phyloP scores from a whole-genome alignment of 306 rosid species.

The Trifolium fragiferum region DNA sequence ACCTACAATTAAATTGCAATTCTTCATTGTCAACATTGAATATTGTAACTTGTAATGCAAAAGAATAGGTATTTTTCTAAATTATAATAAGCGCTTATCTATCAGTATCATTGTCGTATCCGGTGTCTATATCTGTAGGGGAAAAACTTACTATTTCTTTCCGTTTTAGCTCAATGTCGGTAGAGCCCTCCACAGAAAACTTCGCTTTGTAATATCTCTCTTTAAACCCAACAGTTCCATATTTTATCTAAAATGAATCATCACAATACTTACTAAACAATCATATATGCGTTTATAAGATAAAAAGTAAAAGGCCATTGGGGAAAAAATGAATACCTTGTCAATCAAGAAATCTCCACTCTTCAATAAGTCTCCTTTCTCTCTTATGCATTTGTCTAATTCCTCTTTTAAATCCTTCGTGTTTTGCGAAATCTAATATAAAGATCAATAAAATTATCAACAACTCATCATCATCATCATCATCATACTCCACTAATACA shows the following conservation, averaged over 20 bases:
- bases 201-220: slow-evolving; percentile 60
- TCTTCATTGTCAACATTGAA: neutral
- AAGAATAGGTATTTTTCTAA: too few relatives aligned
- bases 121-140: too few relatives aligned
- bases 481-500: neutral
- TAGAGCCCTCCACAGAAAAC: slow-evolving; percentile 50
- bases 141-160: slow-evolving; percentile 54
- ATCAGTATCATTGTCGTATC: too few relatives aligned
- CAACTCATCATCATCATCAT: neutral
- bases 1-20: slow-evolving; percentile 44
- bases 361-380: slow-evolving; percentile 45
- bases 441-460: neutral
- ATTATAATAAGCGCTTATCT: too few relatives aligned
- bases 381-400: slow-evolving; percentile 20
- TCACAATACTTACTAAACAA: neutral
- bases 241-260: slow-evolving; percentile 47
- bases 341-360: slow-evolving; percentile 36
- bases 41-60: neutral
- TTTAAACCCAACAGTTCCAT: slow-evolving; percentile 47
- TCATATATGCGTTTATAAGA: neutral
- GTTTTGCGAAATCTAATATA: slow-evolving; percentile 51
- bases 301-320: neutral
- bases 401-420: slow-evolving; percentile 49
- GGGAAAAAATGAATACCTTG: slow-evolving; percentile 25
- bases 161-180: slow-evolving; percentile 44